Percentiles rank a stretch among this genome's conserved stretches.
Evolutionary conservation across 176 grass and related monocot species (phyloP).

Genomic region (Eremochloa ophiuroides): DNA sequence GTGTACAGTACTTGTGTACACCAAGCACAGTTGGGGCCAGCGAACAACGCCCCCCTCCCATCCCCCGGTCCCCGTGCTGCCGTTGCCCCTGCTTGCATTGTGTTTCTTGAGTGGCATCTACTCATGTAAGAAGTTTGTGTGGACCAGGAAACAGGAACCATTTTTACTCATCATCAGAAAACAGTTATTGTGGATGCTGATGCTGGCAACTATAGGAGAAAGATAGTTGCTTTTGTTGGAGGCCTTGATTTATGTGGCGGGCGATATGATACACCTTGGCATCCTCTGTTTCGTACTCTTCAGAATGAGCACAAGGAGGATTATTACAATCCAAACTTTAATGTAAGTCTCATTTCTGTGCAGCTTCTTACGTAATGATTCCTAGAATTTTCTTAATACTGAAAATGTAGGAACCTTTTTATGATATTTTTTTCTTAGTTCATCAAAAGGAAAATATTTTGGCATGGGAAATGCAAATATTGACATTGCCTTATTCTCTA

Average conservation of each 20-base stretch:
- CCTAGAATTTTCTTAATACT: background rate
- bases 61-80: too few relatives aligned
- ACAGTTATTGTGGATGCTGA: slow-evolving; percentile 88
- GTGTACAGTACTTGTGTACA: background rate
- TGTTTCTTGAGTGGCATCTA: slow-evolving; percentile 23
- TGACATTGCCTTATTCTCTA: background rate
- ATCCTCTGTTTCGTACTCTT: slow-evolving; percentile 78
- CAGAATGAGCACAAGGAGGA: slow-evolving; percentile 85
- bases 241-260: slow-evolving; percentile 97
- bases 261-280: slow-evolving; percentile 78
- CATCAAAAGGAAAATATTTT: background rate
- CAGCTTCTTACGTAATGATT: background rate
- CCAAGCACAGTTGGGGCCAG: background rate
- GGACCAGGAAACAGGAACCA: slow-evolving; percentile 84
- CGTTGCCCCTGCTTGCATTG: background rate
- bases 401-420: background rate
- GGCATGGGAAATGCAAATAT: background rate
- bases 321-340: slow-evolving; percentile 94
- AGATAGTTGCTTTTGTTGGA: slow-evolving; percentile 94
- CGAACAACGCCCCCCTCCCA: too few relatives aligned
- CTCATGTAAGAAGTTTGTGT: slow-evolving; percentile 16
- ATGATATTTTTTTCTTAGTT: background rate
- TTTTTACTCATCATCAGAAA: slow-evolving; percentile 99
- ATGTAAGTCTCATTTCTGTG: slow-evolving; percentile 38
- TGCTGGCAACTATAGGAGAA: slow-evolving; percentile 72